These are phyloP conservation scores for Ceratocystis cacaofunesta DNA, from an alignment of 2,329 filamentous ascomycete species.

Conservation along the genomic window DNA sequence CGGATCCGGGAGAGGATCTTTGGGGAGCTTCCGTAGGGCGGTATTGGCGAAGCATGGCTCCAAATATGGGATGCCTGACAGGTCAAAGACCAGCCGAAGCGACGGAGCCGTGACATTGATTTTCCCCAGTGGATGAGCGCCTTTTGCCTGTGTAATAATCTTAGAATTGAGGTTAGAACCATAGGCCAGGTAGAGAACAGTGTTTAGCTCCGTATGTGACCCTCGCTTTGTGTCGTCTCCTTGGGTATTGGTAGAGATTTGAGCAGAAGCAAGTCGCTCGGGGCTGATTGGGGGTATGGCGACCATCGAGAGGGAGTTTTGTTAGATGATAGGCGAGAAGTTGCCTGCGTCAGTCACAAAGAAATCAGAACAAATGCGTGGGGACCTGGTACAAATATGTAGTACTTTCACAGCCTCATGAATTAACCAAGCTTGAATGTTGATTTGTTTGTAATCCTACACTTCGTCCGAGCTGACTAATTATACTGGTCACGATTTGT, in stretches of 20 bases:
- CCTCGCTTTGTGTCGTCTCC: constrained; percentile 16
- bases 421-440: not conserved
- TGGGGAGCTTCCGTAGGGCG: constrained; percentile 40
- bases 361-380: not conserved
- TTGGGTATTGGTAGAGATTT: constrained; percentile 19
- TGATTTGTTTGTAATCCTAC: not conserved
- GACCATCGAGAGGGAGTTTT: not conserved
- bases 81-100: constrained; percentile 66
- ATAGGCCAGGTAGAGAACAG: constrained; percentile 72
- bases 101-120: constrained; percentile 70
- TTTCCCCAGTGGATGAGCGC: constrained; percentile 66
- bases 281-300: constrained; percentile 22
- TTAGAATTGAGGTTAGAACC: constrained; percentile 74
- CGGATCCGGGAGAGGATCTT: constrained; percentile 24
- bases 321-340: not conserved
- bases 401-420: not conserved
- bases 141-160: constrained; percentile 64
- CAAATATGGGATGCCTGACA: constrained; percentile 69
- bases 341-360: not conserved
- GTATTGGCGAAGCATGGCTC: constrained; percentile 92
- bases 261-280: constrained; percentile 26
- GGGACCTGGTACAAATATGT: not conserved
- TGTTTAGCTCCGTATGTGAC: constrained; percentile 22
- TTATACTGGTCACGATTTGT: not conserved
- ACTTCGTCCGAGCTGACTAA: not conserved